A percentile compares a stretch with the other conserved stretches of the same genome.
These are phyloP conservation scores for Peronospora farinosa DNA, from an alignment of 352 stramenopile genomes.

Conservation along the genomic window DNA sequence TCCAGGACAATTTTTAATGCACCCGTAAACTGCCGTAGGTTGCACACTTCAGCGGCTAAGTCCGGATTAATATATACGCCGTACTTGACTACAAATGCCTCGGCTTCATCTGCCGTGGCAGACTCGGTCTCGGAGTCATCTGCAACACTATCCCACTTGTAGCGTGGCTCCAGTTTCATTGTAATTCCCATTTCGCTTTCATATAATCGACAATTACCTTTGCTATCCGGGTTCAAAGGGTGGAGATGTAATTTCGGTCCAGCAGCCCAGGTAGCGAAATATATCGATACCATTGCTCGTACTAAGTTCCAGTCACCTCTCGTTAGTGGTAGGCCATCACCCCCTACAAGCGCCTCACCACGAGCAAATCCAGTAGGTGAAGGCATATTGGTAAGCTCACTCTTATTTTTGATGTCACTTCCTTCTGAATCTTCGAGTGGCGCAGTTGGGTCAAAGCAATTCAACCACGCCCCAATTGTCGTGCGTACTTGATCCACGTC, in stretches of 20 bases:
- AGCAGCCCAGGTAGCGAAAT: slow-evolving; percentile 62
- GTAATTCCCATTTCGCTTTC: slow-evolving; percentile 62
- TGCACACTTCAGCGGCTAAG: slow-evolving; percentile 75
- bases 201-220: slow-evolving; percentile 35
- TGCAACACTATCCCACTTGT: slow-evolving; percentile 20
- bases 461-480: slow-evolving; percentile 58
- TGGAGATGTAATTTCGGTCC: slow-evolving; percentile 47
- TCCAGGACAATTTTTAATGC: slow-evolving; percentile 68
- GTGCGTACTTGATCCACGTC: slow-evolving; percentile 46
- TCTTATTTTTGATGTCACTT: slow-evolving; percentile 30
- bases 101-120: slow-evolving; percentile 38
- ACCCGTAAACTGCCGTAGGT: slow-evolving; percentile 51
- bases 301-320: slow-evolving; percentile 80
- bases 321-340: slow-evolving; percentile 71
- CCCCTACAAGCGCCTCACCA: slow-evolving; percentile 68
- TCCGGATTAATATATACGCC: slow-evolving; percentile 81
- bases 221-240: slow-evolving; percentile 25
- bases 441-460: slow-evolving; percentile 70
- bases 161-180: slow-evolving; percentile 37
- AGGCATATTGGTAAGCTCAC: slow-evolving; percentile 14
- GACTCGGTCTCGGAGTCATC: slow-evolving; percentile 2
- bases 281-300: slow-evolving; percentile 68
- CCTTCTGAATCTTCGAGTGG: slow-evolving; percentile 39
- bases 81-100: slow-evolving; percentile 76
- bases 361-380: slow-evolving; percentile 40